Evolutionary conservation across 106 monocot species (phyloP).

Genomic region (Dendrobium huoshanense): DNA sequence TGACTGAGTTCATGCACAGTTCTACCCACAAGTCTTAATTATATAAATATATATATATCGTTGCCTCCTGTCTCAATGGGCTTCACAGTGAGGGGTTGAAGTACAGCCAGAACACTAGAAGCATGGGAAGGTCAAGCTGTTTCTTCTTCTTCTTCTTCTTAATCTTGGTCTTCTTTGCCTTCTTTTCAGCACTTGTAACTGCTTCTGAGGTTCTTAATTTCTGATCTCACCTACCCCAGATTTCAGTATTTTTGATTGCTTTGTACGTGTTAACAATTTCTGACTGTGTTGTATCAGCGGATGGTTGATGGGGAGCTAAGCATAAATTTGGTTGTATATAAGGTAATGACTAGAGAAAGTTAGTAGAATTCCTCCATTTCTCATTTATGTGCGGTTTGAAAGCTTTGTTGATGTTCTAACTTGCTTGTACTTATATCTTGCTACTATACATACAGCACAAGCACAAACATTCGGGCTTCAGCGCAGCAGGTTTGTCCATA

Average conservation of each 20-base stretch:
- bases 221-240: background rate
- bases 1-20: too few species aligned
- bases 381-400: background rate
- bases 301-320: constrained; percentile 18
- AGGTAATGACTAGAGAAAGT: background rate
- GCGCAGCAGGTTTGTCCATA: constrained; percentile 36
- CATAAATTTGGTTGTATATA: constrained; percentile 12
- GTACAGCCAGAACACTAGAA: background rate
- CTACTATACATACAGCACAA: constrained; percentile 25
- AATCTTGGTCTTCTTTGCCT: constrained; percentile 19
- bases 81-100: background rate
- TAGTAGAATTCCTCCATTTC: too few species aligned
- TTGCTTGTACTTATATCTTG: background rate
- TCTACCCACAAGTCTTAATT: too few species aligned
- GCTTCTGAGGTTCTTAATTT: constrained; percentile 25
- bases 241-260: background rate
- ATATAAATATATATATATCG: too few species aligned
- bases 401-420: background rate
- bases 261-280: background rate
- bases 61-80: background rate
- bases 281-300: background rate
- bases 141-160: constrained; percentile 5
- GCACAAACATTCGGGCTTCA: constrained; percentile 58
- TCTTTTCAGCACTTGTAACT: constrained; percentile 14
- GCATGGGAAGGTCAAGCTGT: constrained; percentile 23